Evolutionary conservation across 2,329 filamentous ascomycete species (phyloP), one percentile per base, ranked within the genome.

Genomic region (Colletotrichum tamarilloi): DNA sequence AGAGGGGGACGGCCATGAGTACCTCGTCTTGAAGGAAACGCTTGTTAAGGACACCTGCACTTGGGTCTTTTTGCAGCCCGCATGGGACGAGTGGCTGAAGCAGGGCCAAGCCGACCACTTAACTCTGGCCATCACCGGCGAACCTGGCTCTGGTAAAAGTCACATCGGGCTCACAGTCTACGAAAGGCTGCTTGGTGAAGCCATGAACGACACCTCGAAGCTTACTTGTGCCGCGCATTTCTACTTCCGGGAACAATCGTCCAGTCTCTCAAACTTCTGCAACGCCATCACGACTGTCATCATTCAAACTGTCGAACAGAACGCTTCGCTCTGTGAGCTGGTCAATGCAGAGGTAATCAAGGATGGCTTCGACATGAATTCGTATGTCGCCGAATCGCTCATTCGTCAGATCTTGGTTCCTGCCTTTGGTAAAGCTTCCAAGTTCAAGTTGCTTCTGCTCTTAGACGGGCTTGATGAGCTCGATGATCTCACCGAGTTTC

Each of bases 211-310:
- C 19, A 28, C 76, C 2, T 46, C 68, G 1, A 67, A 73, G 0
- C 71, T 70, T 30, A 77, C 77, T 1, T 78, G 77, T 22, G 77
- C 79, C 1, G 77, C 76, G 1, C 80, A 83, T 53, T 84, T 82
- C 66, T 84, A 82, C 62, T 84, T 84, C 67, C 80, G 81, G 1
- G 81, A 83, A 53, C 81, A 82, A 19, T 72, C 78, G 5, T 66
- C 76, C 3, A 78, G 77, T 32, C 65, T 79, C 5, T 76, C 74
- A 0, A 73, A 69, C 0, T 75, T 81, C 1, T 14, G 77, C 3
- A 77, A 75, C 19, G 80, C 77, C 1, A 35, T 84, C 1, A 73
- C 78, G 4, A 80, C 77, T 0, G 66, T 79, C 12, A 75, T 80
- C 3, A 77, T 80, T 4, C 82, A 82, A 7, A 75, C 83, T 2